Evolutionary conservation across 2,329 filamentous ascomycete species (phyloP), one percentile per base, ranked within the genome.

Genomic region (Xylariaceae sp.): DNA sequence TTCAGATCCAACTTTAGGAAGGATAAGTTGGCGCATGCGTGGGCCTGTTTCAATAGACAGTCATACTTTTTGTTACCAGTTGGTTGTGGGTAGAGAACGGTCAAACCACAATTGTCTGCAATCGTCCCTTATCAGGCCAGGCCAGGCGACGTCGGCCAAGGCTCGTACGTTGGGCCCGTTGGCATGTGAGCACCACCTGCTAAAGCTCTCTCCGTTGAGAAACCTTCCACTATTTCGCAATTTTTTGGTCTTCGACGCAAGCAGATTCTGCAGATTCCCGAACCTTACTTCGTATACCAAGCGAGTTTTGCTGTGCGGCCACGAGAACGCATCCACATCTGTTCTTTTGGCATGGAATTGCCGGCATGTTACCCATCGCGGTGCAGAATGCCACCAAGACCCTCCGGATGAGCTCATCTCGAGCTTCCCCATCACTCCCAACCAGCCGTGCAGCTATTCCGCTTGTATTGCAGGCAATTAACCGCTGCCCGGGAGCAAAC

Each of bases 301-400:
- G 15, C 13, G 8, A 17, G 30, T 32, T 3, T 32, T 24, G 12
- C 16, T 19, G 16, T 18, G 13, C 19, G 9, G 26, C 19, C 28
- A 19, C 8, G 34, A 38, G 35, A 34, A 18, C 11, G 3, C n/a
- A 15, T 30, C 36, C 46, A 28, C 43, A 6, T 32, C 30, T 32
- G 30, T 41, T 37, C 39, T 31, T 48, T 43, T 58, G 56, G 57
- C 48, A 63, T 63, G 60, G 60, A 61, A 55, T 43, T 49, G 51
- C 49, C 56, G 64, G 61, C 57, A 74, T 74, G 71, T 61, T 64
- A 56, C 64, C 64, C 61, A 59, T 63, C 62, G 66, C 64, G 59
- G 66, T 71, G 66, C 69, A 67, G 57, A 62, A 64, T 64, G 64
- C 64, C 64, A 64, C 68, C 57, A 65, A 53, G 50, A 50, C 50